These are phyloP conservation scores for Bothriochloa decipiens DNA, from an alignment of 176 grass and related monocot species.

Conservation along the genomic window DNA sequence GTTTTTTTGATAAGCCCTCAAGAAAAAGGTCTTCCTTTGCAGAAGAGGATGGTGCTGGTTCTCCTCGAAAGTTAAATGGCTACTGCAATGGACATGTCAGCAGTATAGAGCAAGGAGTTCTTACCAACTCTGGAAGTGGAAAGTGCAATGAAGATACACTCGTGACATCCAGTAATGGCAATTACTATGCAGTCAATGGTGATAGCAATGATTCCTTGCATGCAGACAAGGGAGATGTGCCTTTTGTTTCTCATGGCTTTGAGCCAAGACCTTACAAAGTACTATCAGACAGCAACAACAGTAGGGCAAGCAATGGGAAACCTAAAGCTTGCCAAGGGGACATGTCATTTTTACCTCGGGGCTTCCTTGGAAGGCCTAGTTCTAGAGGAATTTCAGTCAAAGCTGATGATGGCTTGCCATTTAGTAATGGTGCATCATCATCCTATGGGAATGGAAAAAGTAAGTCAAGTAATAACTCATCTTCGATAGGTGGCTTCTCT, in stretches of 20 bases:
- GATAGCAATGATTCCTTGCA: conserved; percentile 10
- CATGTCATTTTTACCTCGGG: conserved; percentile 44
- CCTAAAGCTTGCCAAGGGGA: conserved; percentile 41
- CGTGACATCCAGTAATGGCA: conserved; percentile 18
- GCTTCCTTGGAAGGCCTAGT: conserved; percentile 43
- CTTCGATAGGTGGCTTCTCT: conserved; percentile 35
- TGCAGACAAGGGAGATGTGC: conserved; percentile 27
- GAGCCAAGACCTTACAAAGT: conserved; percentile 47
- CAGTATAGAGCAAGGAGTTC: conserved; percentile 36
- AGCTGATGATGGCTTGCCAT: conserved; percentile 30
- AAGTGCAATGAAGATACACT: conserved; percentile 49
- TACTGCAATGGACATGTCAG: conserved; percentile 47
- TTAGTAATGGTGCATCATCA: conserved; percentile 41
- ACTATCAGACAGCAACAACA: conserved; percentile 39
- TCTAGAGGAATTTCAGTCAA: conserved; percentile 34
- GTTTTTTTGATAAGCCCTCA: conserved; percentile 65
- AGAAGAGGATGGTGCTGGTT: conserved; percentile 39
- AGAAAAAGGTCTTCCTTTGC: conserved; percentile 48
- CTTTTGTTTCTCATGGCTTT: conserved; percentile 46
- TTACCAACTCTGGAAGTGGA: conserved; percentile 35
- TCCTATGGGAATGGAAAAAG: conserved; percentile 36
- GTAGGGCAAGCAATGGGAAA: conserved; percentile 34
- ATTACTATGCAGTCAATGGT: conserved; percentile 19
- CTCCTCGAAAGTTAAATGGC: conserved; percentile 45
- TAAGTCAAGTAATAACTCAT: conserved; percentile 30